A percentile compares a stretch with the other conserved stretches of the same genome.
Evolutionary conservation across 345 rosid genomes (phyloP).

Genomic region (Sisymbrium irio): DNA sequence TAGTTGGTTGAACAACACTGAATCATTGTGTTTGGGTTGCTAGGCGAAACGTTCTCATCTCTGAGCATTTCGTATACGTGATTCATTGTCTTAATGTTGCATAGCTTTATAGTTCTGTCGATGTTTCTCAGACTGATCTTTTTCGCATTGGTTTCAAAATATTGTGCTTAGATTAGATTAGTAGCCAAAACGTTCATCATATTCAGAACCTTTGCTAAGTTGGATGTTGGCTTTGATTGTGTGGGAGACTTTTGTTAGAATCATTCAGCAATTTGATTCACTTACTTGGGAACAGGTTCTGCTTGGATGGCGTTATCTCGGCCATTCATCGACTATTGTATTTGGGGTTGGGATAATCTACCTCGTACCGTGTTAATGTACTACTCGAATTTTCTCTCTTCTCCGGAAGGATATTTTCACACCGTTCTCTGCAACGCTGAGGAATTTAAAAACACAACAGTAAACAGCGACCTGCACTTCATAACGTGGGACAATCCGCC

Average conservation of each 20-base stretch:
- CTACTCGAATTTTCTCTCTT: conserved; percentile 87
- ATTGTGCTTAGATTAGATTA: background rate
- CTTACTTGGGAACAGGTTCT: conserved; percentile 57
- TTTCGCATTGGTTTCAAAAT: background rate
- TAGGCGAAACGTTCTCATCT: conserved; percentile 4
- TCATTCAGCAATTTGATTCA: background rate
- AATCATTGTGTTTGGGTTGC: background rate
- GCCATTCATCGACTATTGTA: conserved; percentile 83
- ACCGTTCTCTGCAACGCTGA: conserved; percentile 86
- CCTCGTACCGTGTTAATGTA: conserved; percentile 90
- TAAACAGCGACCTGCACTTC: conserved; percentile 87
- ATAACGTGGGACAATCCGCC: conserved; percentile 99
- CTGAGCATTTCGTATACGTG: background rate
- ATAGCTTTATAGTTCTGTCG: background rate
- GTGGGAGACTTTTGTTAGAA: background rate
- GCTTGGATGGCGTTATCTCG: conserved; percentile 99
- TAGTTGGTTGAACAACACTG: background rate
- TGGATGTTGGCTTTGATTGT: background rate
- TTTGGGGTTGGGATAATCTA: conserved; percentile 99
- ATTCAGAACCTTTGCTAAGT: background rate
- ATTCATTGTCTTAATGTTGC: background rate
- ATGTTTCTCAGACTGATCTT: background rate
- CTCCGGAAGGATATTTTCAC: conserved; percentile 99
- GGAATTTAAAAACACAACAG: conserved; percentile 87
- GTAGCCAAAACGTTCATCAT: background rate